These are phyloP conservation scores for Euclidium syriacum DNA, from an alignment of 345 rosid genomes.

Conservation along the genomic window DNA sequence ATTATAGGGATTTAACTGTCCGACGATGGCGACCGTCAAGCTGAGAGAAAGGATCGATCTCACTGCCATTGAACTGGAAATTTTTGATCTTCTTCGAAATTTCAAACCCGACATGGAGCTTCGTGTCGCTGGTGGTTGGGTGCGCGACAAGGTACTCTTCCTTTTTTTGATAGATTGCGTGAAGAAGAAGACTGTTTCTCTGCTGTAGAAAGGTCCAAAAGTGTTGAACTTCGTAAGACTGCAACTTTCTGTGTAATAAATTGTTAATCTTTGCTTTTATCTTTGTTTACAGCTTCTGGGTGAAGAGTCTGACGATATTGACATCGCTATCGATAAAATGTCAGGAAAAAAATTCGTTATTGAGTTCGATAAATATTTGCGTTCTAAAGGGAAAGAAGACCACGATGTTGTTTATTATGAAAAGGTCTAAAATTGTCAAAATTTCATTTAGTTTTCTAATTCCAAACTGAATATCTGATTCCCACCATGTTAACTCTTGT, in stretches of 20 bases:
- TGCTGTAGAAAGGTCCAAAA: not conserved
- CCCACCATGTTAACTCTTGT: not conserved
- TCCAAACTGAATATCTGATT: not conserved
- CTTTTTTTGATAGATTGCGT: not conserved
- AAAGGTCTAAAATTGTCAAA: constrained; percentile 36
- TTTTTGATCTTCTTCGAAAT: constrained; percentile 60
- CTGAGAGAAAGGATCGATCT: constrained; percentile 58
- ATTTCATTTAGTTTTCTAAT: too few species aligned
- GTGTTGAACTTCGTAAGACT: too few species aligned
- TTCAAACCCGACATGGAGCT: constrained; percentile 66
- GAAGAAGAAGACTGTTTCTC: too few species aligned
- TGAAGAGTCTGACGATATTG: constrained; percentile 83
- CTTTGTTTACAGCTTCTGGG: constrained; percentile 67
- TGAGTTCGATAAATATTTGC: constrained; percentile 62
- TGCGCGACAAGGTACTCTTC: constrained; percentile 79
- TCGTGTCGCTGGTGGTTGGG: constrained; percentile 99
- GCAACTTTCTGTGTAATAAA: too few species aligned
- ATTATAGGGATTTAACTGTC: too few species aligned
- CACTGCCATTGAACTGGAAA: constrained; percentile 54
- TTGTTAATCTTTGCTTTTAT: not conserved
- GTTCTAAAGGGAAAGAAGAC: constrained; percentile 51
- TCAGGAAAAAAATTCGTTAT: constrained; percentile 71
- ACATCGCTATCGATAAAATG: constrained; percentile 84
- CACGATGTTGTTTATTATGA: constrained; percentile 68
- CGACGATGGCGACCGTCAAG: too few species aligned